Base-by-base conservation (phyloP, 805 yeast genomes). In the Candida yuanshanica region DNA sequence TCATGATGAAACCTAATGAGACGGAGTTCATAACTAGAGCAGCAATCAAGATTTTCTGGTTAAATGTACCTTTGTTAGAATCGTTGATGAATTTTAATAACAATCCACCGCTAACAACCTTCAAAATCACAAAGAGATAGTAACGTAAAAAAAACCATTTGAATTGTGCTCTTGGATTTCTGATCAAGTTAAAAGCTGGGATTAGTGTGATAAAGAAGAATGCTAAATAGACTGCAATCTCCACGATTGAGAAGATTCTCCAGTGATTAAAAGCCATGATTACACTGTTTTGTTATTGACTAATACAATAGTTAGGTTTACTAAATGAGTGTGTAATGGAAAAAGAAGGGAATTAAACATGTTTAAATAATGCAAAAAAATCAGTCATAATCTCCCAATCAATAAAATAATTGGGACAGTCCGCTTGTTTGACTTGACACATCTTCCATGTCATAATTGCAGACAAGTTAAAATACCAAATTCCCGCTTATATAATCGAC, bases 31-130 rank as follows among this genome's bases (percentile, higher is more conserved):
- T 9, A 4, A 38, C 37, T 7, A 33, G 4, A 4, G 37, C 20
- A 13, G 42, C 42, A 38, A 38, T 38, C 13, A 38, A 9, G 4
- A 38, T 12, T 4, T 22, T 22, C 11, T 20, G 4, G 10, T 38
- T 26, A 4, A 13, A 33, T 6, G 3, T 11, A 17, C 21, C 21
- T 7, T 31, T 17, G 14, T 17, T 17, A 14, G 16, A 10, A 14
- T 27, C 31, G 4, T 18, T 18, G n/a, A 31, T 18, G 25, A 35
- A 35, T 8, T 9, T 16, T 12, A 7, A 9, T 13, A 18, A 26
- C 13, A 35, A 13, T 13, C 24, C 17, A 35, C 38, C 38, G 25
- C 32, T 9, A 2, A n/a, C 7, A 11, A 35, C 17, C 20, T 35
- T 35, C 14, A 26, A n/a, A 17, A 11, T 14, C 4, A 31, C 22